Evolutionary conservation across 768 basidiomycete genomes (phyloP).

Genomic region (Tephrocybe sp.): DNA sequence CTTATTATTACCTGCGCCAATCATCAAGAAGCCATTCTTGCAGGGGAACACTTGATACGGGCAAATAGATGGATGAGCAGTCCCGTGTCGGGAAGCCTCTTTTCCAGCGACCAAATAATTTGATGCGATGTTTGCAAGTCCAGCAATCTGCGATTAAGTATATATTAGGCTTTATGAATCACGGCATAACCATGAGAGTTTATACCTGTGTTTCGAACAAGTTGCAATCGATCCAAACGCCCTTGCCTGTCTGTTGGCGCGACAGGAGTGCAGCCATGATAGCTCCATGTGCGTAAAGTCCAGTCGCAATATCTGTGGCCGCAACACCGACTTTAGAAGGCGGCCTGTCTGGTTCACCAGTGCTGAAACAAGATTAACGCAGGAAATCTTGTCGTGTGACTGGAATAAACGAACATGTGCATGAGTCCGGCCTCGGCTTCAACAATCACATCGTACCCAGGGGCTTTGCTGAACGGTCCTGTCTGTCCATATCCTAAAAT

Average conservation of each 20-base stretch:
- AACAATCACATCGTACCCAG: slow-evolving; percentile 87
- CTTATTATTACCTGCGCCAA: slow-evolving; percentile 88
- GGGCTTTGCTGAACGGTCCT: slow-evolving; percentile 78
- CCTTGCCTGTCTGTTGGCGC: slow-evolving; percentile 78
- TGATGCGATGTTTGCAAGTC: slow-evolving; percentile 88
- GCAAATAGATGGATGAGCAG: slow-evolving; percentile 90
- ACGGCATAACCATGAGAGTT: neutral
- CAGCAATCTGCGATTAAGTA: slow-evolving; percentile 61
- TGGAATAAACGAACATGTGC: slow-evolving; percentile 67
- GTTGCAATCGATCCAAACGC: slow-evolving; percentile 90
- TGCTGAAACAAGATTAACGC: slow-evolving; percentile 41
- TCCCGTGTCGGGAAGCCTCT: slow-evolving; percentile 86
- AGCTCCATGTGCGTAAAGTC: slow-evolving; percentile 88
- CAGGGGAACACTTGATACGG: slow-evolving; percentile 92
- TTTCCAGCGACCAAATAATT: slow-evolving; percentile 87
- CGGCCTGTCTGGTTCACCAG: slow-evolving; percentile 81
- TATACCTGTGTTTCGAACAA: slow-evolving; percentile 86
- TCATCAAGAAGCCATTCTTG: slow-evolving; percentile 86
- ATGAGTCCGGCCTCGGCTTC: slow-evolving; percentile 92
- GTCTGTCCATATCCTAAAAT: slow-evolving; percentile 59
- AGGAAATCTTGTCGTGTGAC: neutral
- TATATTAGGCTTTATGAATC: neutral
- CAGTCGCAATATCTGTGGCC: slow-evolving; percentile 84
- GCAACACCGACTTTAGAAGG: slow-evolving; percentile 97
- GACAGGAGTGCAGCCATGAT: slow-evolving; percentile 89